Percentiles rank a stretch among this genome's conserved stretches.
phyloP scores from a whole-genome alignment of 306 rosid genomes.

The Dalbergia cultrata region DNA sequence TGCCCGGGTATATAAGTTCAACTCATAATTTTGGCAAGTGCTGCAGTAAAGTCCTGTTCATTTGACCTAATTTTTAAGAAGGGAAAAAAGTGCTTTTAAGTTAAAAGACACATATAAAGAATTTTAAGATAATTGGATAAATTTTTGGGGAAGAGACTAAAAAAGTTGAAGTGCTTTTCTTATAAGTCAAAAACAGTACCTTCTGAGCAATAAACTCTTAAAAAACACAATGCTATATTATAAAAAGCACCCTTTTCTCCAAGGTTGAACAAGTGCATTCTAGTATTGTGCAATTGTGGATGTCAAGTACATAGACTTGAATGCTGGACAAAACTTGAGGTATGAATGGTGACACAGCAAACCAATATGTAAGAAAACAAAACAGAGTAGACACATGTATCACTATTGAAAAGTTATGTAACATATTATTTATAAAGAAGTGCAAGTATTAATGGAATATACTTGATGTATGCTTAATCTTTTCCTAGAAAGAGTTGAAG shows the following conservation, averaged over 20 bases:
- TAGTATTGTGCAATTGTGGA: background rate
- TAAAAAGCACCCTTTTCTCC: background rate
- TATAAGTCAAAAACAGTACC: background rate
- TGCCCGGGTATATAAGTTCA: constrained; percentile 83
- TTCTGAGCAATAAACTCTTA: background rate
- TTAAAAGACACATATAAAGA: background rate
- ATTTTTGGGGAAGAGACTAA: background rate
- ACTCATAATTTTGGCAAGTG: constrained; percentile 26
- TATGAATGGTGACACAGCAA: background rate
- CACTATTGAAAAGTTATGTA: background rate
- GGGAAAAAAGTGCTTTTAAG: too few relatives aligned
- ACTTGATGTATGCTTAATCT: background rate
- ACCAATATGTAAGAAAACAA: background rate
- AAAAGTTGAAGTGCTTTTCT: background rate
- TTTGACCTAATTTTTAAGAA: too few relatives aligned
- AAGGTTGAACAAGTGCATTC: background rate
- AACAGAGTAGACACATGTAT: background rate
- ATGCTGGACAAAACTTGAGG: constrained; percentile 7
- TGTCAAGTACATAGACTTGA: constrained; percentile 21
- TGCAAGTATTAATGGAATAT: background rate
- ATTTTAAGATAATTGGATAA: background rate
- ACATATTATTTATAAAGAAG: constrained; percentile 2
- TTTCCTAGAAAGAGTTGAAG: background rate
- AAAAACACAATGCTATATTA: background rate
- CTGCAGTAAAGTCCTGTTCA: background rate